Evolutionary conservation across 1,284 basidiomycete genomes (phyloP).

Genomic region (Veloporphyrellus conicus): DNA sequence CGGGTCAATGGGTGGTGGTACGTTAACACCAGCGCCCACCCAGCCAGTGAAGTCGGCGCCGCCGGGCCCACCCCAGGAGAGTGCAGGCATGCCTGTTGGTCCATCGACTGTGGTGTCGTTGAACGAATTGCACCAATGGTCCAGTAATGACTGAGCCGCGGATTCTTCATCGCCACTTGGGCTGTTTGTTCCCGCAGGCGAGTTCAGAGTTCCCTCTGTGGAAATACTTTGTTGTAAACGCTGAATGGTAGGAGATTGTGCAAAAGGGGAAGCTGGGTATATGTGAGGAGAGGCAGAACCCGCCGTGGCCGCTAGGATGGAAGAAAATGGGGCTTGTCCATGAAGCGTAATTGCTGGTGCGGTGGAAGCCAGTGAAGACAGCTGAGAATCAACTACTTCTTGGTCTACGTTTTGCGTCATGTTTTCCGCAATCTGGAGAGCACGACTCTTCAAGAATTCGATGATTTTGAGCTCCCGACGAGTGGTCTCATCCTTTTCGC

Average conservation of each 20-base stretch:
- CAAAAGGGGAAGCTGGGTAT: conserved; percentile 34
- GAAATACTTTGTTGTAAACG: conserved; percentile 52
- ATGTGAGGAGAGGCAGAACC: conserved; percentile 25
- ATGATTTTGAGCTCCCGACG: conserved; percentile 75
- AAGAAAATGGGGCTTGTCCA: conserved; percentile 35
- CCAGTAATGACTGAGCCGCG: conserved; percentile 67
- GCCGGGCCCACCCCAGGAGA: conserved; percentile 62
- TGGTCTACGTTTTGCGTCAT: conserved; percentile 17
- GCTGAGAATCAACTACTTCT: conserved; percentile 36
- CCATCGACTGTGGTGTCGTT: conserved; percentile 60
- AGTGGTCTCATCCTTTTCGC: conserved; percentile 77
- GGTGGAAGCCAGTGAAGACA: conserved; percentile 45
- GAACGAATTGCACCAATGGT: conserved; percentile 77
- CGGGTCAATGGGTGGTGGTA: conserved; percentile 36
- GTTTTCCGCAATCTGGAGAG: conserved; percentile 48
- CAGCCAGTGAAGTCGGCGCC: conserved; percentile 58
- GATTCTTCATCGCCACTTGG: conserved; percentile 71
- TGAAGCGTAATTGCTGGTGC: conserved; percentile 25
- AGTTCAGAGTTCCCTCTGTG: conserved; percentile 42
- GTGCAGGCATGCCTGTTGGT: conserved; percentile 42
- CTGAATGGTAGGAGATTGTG: conserved; percentile 55
- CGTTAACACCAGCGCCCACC: conserved; percentile 41
- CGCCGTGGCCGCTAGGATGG: conserved; percentile 33
- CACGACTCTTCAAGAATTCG: conserved; percentile 69
- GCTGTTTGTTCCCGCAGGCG: conserved; percentile 58